Evolutionary conservation across 1,284 basidiomycete species (phyloP).

Genomic region (Leccinum subrobustum): DNA sequence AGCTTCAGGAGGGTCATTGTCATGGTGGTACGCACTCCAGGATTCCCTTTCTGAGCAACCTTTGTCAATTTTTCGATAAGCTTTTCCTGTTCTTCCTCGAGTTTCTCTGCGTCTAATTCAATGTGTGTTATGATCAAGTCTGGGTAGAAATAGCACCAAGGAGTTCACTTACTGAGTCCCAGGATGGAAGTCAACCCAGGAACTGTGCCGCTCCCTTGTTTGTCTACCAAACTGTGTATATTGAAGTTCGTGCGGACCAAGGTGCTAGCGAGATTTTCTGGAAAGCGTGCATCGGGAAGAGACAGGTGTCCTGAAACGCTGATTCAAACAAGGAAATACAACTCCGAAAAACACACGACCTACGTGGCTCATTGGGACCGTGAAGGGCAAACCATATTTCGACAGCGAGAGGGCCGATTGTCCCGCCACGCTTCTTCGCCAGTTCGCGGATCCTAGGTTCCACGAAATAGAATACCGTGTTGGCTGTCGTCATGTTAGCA

Average conservation of each 20-base stretch:
- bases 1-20: slow-evolving; percentile 23
- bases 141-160: not conserved
- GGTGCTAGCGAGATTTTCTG: not conserved
- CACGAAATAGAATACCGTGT: not conserved
- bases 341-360: not conserved
- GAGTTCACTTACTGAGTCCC: not conserved
- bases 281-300: not conserved
- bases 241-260: not conserved
- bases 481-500: not conserved
- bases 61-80: slow-evolving; percentile 13
- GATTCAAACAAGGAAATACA: not conserved
- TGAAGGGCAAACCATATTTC: not conserved
- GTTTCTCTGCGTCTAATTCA: slow-evolving; percentile 5
- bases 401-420: not conserved
- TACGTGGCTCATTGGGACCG: not conserved
- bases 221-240: not conserved
- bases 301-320: not conserved
- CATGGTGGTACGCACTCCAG: slow-evolving; percentile 19
- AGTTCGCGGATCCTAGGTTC: not conserved
- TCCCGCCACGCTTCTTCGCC: not conserved
- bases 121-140: not conserved
- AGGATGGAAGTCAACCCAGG: not conserved
- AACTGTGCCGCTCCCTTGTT: not conserved
- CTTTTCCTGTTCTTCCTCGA: slow-evolving; percentile 2
- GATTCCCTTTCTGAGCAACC: slow-evolving; percentile 1